A percentile compares a stretch with the other conserved stretches of the same genome.
Conservation (phyloP, 2,329 filamentous ascomycete species). For the Peltaster fructicola region DNA sequence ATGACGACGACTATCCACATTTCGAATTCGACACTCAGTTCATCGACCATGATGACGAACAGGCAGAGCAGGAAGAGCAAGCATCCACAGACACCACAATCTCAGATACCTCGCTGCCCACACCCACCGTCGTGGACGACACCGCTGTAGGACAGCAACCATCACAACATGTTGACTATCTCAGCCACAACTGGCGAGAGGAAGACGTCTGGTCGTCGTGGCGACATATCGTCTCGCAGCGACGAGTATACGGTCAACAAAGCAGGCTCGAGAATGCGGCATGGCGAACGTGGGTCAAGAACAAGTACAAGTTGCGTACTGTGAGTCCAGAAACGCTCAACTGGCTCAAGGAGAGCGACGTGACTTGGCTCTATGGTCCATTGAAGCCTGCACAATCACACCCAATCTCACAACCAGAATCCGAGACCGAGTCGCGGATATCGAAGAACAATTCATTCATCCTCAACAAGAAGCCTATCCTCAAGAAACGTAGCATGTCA, state of each 20-base stretch:
- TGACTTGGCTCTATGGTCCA: constrained; percentile 93
- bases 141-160: constrained; percentile 56
- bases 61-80: too few relatives aligned
- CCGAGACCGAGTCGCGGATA: constrained; percentile 35
- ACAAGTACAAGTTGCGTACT: constrained; percentile 71
- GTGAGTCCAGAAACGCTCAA: constrained; percentile 83
- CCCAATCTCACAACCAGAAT: constrained; percentile 29
- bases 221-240: constrained; percentile 74
- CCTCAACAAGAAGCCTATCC: constrained; percentile 74
- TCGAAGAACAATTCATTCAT: constrained; percentile 51
- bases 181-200: constrained; percentile 83
- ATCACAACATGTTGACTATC: constrained; percentile 82
- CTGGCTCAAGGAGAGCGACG: constrained; percentile 94
- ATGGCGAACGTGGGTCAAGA: constrained; percentile 92
- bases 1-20: constrained; percentile 10
- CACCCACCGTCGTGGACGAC: constrained; percentile 58
- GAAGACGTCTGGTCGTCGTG: constrained; percentile 97
- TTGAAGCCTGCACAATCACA: constrained; percentile 54
- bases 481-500: constrained; percentile 94
- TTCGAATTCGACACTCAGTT: constrained; percentile 31
- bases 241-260: constrained; percentile 62
- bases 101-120: constrained; percentile 35
- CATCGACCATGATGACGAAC: constrained; percentile 16
- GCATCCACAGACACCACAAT: constrained; percentile 21
- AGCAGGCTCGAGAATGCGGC: constrained; percentile 84